Base-by-base conservation (phyloP, 441 rosid species). In the Mallotus repandus region DNA sequence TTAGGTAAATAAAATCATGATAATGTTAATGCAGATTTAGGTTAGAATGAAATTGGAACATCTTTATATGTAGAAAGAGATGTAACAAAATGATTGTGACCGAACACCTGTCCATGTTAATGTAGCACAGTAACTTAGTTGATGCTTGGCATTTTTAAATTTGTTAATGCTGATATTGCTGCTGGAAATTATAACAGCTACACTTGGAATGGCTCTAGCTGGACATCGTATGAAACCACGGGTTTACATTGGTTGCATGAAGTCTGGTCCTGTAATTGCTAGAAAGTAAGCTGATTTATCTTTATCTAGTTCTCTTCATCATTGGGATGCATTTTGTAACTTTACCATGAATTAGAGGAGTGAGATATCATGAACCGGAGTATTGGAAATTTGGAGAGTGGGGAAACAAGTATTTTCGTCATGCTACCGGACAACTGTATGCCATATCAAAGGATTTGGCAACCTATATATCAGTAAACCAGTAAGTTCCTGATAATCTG, bases 311-410 rank as follows among this genome's bases (percentile, higher is more conserved):
- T 19, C 19, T 41, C 22, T 66, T 19, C 6, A 16, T 63, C 55
- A 32, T 15, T 43, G 54, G 71, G 64, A 29, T 59, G 65, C 49
- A 19, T 57, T 59, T 66, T 69, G 57, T 62, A 55, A 71, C 70
- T 19, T 73, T 59, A 72, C 25, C 32, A 18, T 74, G 82, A 45
- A 72, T 76, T 76, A 95, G 98, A 76, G 92, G 90, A 53, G 92
- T 88, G 76, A 93, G 81, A 84, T 95, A 95, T 81, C 86, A 91
- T 69, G 98, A 95, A 74, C 98, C 97, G 0, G 97, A 94, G 80
- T 82, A 83, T 73, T 94, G 98, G 98, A 94, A 92, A 82, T 94
- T 92, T 59, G 98, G 99, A 45, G 88, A 79, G 71, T 55, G 71
- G 7, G 97, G 97, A 6, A 94, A 92, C 86, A 89, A 75, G 66